Conservation (phyloP, 305 asterid genomes). For the Nicotiana rustica region DNA sequence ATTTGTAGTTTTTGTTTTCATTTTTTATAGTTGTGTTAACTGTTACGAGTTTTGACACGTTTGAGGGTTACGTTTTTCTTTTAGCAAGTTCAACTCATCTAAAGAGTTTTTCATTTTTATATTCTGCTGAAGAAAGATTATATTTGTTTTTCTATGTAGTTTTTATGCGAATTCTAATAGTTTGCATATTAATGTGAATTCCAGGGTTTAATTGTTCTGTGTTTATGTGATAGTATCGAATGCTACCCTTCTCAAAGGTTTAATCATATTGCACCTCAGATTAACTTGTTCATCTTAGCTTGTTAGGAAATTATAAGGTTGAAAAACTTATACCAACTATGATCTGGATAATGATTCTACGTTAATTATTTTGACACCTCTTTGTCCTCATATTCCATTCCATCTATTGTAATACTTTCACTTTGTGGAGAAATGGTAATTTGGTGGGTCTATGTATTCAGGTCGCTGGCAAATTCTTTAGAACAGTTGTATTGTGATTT, state of each 20-base stretch:
- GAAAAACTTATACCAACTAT: neutral
- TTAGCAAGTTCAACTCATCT: neutral
- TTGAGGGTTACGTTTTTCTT: neutral
- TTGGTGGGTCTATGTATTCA: neutral
- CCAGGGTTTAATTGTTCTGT: neutral
- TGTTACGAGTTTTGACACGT: neutral
- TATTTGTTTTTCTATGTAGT: neutral
- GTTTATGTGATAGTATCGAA: neutral
- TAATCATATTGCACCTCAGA: neutral
- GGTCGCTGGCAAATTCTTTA: slow-evolving; percentile 1
- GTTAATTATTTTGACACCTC: neutral
- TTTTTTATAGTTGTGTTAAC: neutral
- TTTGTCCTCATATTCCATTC: neutral
- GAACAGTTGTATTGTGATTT: neutral
- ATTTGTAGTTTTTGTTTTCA: neutral
- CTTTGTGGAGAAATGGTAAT: neutral
- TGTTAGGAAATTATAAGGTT: neutral
- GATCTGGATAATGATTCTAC: neutral
- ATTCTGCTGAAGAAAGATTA: neutral
- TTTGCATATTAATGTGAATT: neutral
- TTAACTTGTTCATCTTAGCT: neutral
- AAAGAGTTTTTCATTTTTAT: neutral
- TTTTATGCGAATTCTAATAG: neutral
- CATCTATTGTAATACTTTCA: neutral
- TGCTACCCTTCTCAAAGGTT: neutral